These are phyloP conservation scores for Phytophthora citrophthora DNA, from an alignment of 352 stramenopile genomes.

Conservation along the genomic window DNA sequence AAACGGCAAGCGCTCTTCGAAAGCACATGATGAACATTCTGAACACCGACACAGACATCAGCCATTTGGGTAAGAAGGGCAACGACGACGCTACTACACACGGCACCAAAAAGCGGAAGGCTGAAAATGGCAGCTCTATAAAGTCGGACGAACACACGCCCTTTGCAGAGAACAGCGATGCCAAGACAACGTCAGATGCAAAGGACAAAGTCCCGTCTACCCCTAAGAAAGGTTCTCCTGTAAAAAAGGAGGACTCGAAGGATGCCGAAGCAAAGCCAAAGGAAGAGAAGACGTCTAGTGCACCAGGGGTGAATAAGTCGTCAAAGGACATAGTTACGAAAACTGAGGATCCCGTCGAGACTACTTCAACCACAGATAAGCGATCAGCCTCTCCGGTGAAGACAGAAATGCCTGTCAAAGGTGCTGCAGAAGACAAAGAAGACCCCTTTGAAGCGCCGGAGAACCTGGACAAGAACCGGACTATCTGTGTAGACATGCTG, in stretches of 20 bases:
- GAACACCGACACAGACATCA: slow-evolving; percentile 48
- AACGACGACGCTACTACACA: slow-evolving; percentile 21
- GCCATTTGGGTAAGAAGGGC: slow-evolving; percentile 43
- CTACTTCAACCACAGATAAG: slow-evolving; percentile 6
- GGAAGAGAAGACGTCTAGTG: slow-evolving; percentile 5
- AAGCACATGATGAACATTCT: slow-evolving; percentile 82
- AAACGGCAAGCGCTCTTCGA: slow-evolving; percentile 76
- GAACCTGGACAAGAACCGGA: slow-evolving; percentile 61
- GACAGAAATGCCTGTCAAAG: slow-evolving; percentile 3
- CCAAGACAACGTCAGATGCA: slow-evolving; percentile 9
- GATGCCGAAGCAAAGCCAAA: slow-evolving; percentile 16
- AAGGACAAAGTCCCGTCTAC: neutral
- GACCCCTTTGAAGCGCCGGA: slow-evolving; percentile 44
- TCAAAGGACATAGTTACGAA: slow-evolving; percentile 3
- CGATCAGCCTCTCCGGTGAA: slow-evolving; percentile 13
- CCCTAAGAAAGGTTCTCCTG: slow-evolving; percentile 1
- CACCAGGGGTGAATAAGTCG: slow-evolving; percentile 4
- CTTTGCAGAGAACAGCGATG: slow-evolving; percentile 19
- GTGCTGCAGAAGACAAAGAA: slow-evolving; percentile 16
- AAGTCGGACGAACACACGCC: slow-evolving; percentile 20
- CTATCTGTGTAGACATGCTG: slow-evolving; percentile 73
- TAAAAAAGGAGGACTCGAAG: slow-evolving; percentile 25
- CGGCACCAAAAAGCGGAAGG: slow-evolving; percentile 56
- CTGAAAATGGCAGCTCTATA: slow-evolving; percentile 33
- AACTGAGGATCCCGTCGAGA: slow-evolving; percentile 4